Conservation (phyloP, 352 stramenopile species). For the Phytopythium oedochilum region DNA sequence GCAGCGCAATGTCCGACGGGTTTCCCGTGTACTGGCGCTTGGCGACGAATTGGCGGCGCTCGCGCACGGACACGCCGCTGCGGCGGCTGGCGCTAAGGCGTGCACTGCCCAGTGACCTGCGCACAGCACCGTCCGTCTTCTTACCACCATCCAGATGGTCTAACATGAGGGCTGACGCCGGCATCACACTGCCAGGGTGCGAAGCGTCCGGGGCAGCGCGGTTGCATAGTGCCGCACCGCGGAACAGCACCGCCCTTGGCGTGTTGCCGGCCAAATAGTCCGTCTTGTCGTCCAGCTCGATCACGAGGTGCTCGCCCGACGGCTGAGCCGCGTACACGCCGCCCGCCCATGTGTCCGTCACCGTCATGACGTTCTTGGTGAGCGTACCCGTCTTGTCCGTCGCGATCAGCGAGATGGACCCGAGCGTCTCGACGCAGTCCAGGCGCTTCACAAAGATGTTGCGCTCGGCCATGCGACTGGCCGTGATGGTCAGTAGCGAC, state of each 20-base stretch:
- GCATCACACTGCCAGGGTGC: not conserved
- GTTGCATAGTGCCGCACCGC: conserved; percentile 33
- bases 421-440: conserved; percentile 87
- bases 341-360: conserved; percentile 38
- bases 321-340: conserved; percentile 27
- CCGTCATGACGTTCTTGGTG: conserved; percentile 71
- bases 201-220: conserved; percentile 17
- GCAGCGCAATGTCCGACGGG: conserved; percentile 43
- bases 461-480: conserved; percentile 63
- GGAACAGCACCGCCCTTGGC: conserved; percentile 28
- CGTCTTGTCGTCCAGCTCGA: conserved; percentile 28
- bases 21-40: conserved; percentile 50
- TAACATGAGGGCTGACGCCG: no score
- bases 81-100: no score
- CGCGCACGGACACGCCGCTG: conserved; percentile 10
- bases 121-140: no score
- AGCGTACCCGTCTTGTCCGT: conserved; percentile 93
- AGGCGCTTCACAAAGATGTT: conserved; percentile 89
- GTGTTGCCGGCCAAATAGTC: conserved; percentile 19
- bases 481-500: conserved; percentile 86
- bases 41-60: conserved; percentile 9
- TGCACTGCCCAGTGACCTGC: no score
- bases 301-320: conserved; percentile 15
- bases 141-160: no score
- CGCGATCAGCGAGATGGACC: conserved; percentile 85